A percentile compares a stretch with the other conserved stretches of the same genome.
Conservation (phyloP, 1,139 yeast species). For the Suhomyces guaymorum region DNA sequence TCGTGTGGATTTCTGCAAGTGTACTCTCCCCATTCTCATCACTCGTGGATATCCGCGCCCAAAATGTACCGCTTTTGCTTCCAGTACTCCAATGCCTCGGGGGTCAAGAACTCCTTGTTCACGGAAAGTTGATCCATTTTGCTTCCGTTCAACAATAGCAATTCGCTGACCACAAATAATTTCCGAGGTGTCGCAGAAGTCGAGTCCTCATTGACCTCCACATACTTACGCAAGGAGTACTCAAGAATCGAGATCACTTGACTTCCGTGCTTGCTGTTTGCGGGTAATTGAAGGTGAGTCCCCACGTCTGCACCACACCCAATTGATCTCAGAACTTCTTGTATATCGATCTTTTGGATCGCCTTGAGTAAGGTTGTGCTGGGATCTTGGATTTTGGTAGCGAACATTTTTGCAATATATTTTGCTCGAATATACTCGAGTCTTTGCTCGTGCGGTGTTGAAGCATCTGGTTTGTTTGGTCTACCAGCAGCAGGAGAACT, state of each 20-base stretch:
- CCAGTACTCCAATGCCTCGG: slow-evolving; percentile 57
- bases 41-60: slow-evolving; percentile 8
- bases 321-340: slow-evolving; percentile 46
- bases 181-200: slow-evolving; percentile 14
- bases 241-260: slow-evolving; percentile 52
- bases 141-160: slow-evolving; percentile 68
- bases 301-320: slow-evolving; percentile 54
- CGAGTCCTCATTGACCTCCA: slow-evolving; percentile 25
- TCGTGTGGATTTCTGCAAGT: not conserved
- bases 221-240: slow-evolving; percentile 57
- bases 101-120: slow-evolving; percentile 33
- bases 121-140: slow-evolving; percentile 28
- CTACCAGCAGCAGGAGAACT: slow-evolving; percentile 2
- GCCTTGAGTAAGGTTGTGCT: slow-evolving; percentile 42
- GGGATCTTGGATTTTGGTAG: slow-evolving; percentile 24
- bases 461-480: slow-evolving; percentile 22
- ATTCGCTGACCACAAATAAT: slow-evolving; percentile 71
- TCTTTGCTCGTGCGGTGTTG: slow-evolving; percentile 41
- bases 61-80: slow-evolving; percentile 37
- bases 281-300: slow-evolving; percentile 33
- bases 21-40: too few relatives aligned
- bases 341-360: slow-evolving; percentile 51
- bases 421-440: slow-evolving; percentile 51
- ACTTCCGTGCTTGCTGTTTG: slow-evolving; percentile 22
- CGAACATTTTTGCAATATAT: slow-evolving; percentile 46